Base-by-base conservation (phyloP, 257 asterid genomes). In the Ophiorrhiza pumila region DNA sequence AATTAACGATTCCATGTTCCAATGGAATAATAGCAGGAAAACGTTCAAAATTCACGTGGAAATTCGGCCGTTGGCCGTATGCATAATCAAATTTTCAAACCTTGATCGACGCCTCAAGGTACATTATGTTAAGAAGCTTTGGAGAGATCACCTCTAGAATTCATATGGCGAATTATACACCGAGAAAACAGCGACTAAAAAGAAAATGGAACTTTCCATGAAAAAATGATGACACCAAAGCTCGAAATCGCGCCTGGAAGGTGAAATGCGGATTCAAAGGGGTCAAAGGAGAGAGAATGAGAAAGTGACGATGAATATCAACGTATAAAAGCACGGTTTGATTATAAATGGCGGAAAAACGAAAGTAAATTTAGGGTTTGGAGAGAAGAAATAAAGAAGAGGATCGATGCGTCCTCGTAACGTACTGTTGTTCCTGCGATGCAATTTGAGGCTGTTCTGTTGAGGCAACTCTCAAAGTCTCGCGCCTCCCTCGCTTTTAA, bases 1-100 rank as follows among this genome's bases (percentile, higher is more conserved):
- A 76, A 80, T 78, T 87, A 92, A 74, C 72, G 97, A 76, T 77
- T 95, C 98, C 99, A 93, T 93, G 64, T 71, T n/a, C 18, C 42
- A 29, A 39, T 56, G 57, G 32, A 17, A 37, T n/a, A 43, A 53
- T 22, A 6, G 14, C 53, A 50, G n/a, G 50, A 69, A 9, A 47
- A 20, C 43, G 74, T 59, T 31, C 56, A 59, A 41, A 35, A 65
- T 31, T 56, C 73, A 23, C 68, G 42, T 20, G 17, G 31, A 61
- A 65, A 22, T n/a, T n/a, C n/a, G n/a, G n/a, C n/a, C n/a, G n/a
- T n/a, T n/a, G n/a, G n/a, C n/a, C n/a, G n/a, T 18, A 31, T 1
- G 41, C 13, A 27, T 18, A 65, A 41, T 50, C 25, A 29, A 76
- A 47, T 22, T 60, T 42, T 49, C 71, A 41, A 64, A 60, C 49